phyloP scores from a whole-genome alignment of 2,329 filamentous ascomycete species.

The Coniella lustricola region DNA sequence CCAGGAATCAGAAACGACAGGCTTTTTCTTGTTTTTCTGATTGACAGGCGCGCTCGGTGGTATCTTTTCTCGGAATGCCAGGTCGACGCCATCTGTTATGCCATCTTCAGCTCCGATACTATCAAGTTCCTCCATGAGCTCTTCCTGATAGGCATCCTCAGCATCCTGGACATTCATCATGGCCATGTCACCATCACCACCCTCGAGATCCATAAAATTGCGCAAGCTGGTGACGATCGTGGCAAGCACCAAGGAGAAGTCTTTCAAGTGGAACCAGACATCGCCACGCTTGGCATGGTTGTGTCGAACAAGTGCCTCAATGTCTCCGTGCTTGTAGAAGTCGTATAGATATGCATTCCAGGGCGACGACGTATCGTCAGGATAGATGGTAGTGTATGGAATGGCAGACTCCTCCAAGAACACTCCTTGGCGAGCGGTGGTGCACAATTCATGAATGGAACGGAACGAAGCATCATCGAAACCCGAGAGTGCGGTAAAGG shows the following conservation, averaged over 20 bases:
- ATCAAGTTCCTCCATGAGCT: slow-evolving; percentile 38
- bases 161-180: slow-evolving; percentile 39
- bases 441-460: slow-evolving; percentile 61
- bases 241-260: slow-evolving; percentile 50
- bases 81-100: not conserved
- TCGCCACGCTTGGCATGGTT: slow-evolving; percentile 62
- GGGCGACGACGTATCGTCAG: slow-evolving; percentile 43
- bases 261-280: slow-evolving; percentile 66
- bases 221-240: slow-evolving; percentile 63
- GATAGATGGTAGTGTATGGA: slow-evolving; percentile 58
- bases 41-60: not conserved
- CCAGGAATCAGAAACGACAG: slow-evolving; percentile 36
- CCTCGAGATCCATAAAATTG: slow-evolving; percentile 46
- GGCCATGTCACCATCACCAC: slow-evolving; percentile 33
- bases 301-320: slow-evolving; percentile 50
- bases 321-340: slow-evolving; percentile 68
- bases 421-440: slow-evolving; percentile 56
- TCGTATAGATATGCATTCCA: slow-evolving; percentile 67
- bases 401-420: slow-evolving; percentile 71
- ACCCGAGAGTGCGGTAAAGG: slow-evolving; percentile 67
- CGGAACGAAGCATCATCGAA: slow-evolving; percentile 52
- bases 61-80: not conserved
- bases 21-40: slow-evolving; percentile 20
- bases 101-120: not conserved
- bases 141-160: slow-evolving; percentile 24